phyloP scores from a whole-genome alignment of 192 early-diverging fungal genomes.

The Mortierella hygrophila region DNA sequence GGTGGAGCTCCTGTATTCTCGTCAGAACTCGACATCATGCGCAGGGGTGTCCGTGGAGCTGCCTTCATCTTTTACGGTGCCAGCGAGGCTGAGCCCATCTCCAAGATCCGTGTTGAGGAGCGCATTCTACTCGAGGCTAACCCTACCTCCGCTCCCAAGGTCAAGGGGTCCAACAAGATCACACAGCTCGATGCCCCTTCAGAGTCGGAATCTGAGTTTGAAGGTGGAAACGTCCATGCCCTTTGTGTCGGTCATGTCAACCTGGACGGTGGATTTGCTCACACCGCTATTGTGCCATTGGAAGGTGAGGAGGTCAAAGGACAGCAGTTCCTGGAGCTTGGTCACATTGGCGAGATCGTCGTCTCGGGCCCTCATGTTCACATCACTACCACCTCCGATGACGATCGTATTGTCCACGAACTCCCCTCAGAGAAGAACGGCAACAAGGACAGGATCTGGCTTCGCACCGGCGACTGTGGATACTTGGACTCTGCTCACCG shows the following conservation, averaged over 20 bases:
- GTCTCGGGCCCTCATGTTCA: slow-evolving; percentile 55
- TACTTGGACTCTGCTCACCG: slow-evolving; percentile 35
- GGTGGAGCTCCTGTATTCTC: slow-evolving; percentile 54
- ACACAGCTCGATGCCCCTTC: slow-evolving; percentile 12
- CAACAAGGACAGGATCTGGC: slow-evolving; percentile 41
- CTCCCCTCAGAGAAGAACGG: slow-evolving; percentile 26
- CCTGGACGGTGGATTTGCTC: slow-evolving; percentile 44
- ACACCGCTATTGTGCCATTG: slow-evolving; percentile 38
- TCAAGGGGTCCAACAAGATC: slow-evolving; percentile 13
- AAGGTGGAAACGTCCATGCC: slow-evolving; percentile 48
- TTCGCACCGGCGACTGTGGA: slow-evolving; percentile 52
- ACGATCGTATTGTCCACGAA: slow-evolving; percentile 49
- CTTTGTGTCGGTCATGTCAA: slow-evolving; percentile 53
- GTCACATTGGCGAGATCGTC: slow-evolving; percentile 50
- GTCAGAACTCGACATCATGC: slow-evolving; percentile 50
- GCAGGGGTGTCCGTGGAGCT: slow-evolving; percentile 39
- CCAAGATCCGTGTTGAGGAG: slow-evolving; percentile 52
- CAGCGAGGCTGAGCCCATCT: slow-evolving; percentile 54
- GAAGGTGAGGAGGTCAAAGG: slow-evolving; percentile 26
- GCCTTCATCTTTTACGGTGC: slow-evolving; percentile 54
- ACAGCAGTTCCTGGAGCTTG: slow-evolving; percentile 38
- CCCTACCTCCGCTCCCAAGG: neutral
- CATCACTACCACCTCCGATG: slow-evolving; percentile 52
- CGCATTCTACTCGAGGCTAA: slow-evolving; percentile 44
- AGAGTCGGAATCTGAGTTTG: slow-evolving; percentile 38